Base-by-base conservation (phyloP, 306 rosid genomes). In the Rosa chinensis region DNA sequence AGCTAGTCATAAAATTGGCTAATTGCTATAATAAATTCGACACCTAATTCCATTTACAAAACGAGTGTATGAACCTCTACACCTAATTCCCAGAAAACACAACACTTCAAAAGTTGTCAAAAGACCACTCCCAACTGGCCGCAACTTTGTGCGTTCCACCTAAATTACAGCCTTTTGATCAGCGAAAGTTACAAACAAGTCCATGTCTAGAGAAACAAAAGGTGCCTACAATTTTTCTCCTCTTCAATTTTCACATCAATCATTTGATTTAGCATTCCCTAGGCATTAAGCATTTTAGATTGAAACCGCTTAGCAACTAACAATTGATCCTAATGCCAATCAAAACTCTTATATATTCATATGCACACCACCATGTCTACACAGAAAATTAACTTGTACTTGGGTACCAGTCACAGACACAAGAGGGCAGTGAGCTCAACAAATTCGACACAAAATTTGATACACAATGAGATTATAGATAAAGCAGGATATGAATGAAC, bases 71-170 rank as follows among this genome's bases (percentile, higher is more conserved):
- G 28, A 25, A 25, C 28, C 28, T 25, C 0, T 25, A 25, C 28
- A 25, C 28, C 28, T 25, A 82, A 88, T 87, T 79, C 97, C 99
- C 75, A 94, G 95, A 84, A 94, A 92, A 79, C 87, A 80, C 81
- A 94, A 83, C 52, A 97, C 97, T 82, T 92, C 88, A 86, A 91
- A 89, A 44, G 92, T 97, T 49, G 99, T 91, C 85, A 94, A 75
- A 82, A 82, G 83, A 84, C 97, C 95, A 87, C 99, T 89, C 74
- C 97, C 99, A 69, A 94, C 81, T 63, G 99, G 99, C 82, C 99
- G 86, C 63, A 76, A 81, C 83, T 91, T 94, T 74, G 99, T 94
- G 42, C 97, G 97, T 32, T 91, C 99, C 50, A 94, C 97, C 97
- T 94, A 85, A 87, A 91, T 50, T 28, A 69, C 44, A 81, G 85